Percentiles rank a stretch among this genome's conserved stretches.
Evolutionary conservation across 148 eudicot species (phyloP).

Genomic region (Chenopodium formosanum): DNA sequence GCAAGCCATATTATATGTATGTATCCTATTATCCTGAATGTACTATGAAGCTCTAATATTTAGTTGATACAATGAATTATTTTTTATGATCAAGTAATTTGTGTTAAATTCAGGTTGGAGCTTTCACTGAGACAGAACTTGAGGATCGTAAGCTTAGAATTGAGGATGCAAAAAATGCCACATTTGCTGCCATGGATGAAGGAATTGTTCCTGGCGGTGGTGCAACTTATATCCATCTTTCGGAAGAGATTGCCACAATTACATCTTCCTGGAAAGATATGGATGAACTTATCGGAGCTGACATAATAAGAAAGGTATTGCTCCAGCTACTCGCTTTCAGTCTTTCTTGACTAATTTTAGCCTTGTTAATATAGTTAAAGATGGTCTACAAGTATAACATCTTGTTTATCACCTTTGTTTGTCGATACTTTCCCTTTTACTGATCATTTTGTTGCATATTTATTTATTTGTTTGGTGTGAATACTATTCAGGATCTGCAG

Average conservation of each 20-base stretch:
- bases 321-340: neutral
- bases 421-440: neutral
- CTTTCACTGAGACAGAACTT: slow-evolving; percentile 82
- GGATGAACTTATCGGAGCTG: slow-evolving; percentile 89
- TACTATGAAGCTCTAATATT: neutral
- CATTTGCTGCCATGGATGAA: slow-evolving; percentile 88
- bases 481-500: neutral
- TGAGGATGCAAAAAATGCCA: slow-evolving; percentile 93
- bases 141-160: slow-evolving; percentile 90
- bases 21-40: neutral
- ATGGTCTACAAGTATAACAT: neutral
- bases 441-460: neutral
- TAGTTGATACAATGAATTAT: neutral
- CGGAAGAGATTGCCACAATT: slow-evolving; percentile 61
- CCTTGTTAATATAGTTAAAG: neutral
- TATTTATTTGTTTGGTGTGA: neutral
- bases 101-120: slow-evolving; percentile 65
- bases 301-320: slow-evolving; percentile 65
- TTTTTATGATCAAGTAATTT: slow-evolving; percentile 2
- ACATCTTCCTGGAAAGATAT: slow-evolving; percentile 48
- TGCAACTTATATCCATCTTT: slow-evolving; percentile 79
- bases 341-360: neutral
- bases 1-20: neutral
- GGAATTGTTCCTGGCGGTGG: slow-evolving; percentile 99
- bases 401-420: neutral